Evolutionary conservation across 768 basidiomycete genomes (phyloP).

Genomic region (Russula brevipes): DNA sequence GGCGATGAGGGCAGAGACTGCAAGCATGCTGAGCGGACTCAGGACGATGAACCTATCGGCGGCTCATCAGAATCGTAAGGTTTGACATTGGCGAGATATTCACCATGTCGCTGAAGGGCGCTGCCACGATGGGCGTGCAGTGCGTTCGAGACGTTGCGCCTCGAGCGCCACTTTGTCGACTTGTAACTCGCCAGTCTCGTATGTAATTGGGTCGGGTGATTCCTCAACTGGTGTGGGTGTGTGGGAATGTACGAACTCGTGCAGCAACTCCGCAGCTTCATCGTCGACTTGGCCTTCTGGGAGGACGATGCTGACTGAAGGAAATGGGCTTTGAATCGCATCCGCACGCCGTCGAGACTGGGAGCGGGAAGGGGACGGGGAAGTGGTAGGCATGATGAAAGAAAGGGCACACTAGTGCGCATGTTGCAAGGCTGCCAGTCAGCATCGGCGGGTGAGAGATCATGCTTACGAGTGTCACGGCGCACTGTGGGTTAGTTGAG

Average conservation of each 20-base stretch:
- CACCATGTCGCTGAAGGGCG: slow-evolving; percentile 71
- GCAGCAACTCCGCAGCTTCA: slow-evolving; percentile 43
- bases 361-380: slow-evolving; percentile 12
- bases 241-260: slow-evolving; percentile 43
- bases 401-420: neutral
- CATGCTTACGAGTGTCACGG: no score
- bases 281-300: slow-evolving; percentile 45
- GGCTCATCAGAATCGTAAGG: neutral
- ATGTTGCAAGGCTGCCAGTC: neutral
- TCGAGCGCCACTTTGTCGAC: slow-evolving; percentile 26
- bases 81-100: slow-evolving; percentile 27
- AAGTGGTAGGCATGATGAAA: slow-evolving; percentile 2
- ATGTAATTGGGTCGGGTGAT: slow-evolving; percentile 29
- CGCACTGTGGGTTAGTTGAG: no score
- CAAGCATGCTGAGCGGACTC: slow-evolving; percentile 52
- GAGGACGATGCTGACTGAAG: slow-evolving; percentile 36
- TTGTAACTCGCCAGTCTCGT: slow-evolving; percentile 20
- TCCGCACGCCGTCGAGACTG: slow-evolving; percentile 15
- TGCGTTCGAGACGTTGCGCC: slow-evolving; percentile 23
- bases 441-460: no score
- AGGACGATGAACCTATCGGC: slow-evolving; percentile 50
- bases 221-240: slow-evolving; percentile 35
- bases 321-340: slow-evolving; percentile 27
- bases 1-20: slow-evolving; percentile 53
- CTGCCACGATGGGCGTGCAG: slow-evolving; percentile 63